A percentile compares a stretch with the other conserved stretches of the same genome.
Conservation (phyloP, 169 alveolate species). For the Plasmodium berghei region DNA sequence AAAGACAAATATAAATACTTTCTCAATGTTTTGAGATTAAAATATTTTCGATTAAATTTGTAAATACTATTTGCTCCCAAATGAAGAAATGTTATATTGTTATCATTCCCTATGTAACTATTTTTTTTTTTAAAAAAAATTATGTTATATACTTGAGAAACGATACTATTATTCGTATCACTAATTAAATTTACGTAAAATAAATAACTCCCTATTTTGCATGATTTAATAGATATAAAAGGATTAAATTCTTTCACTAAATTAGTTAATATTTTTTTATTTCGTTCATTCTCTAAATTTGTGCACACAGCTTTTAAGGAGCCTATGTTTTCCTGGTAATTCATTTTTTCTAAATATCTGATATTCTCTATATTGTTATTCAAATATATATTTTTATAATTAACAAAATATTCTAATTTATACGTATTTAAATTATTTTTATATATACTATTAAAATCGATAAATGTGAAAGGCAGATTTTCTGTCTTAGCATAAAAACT, state of each 20-base stretch:
- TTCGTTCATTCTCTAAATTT: background rate
- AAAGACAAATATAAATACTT: background rate
- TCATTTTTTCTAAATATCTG: background rate
- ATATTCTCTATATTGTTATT: background rate
- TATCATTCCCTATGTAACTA: background rate
- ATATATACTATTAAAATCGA: constrained; percentile 22
- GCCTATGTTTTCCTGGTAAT: background rate
- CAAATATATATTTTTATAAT: constrained; percentile 18
- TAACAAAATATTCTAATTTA: constrained; percentile 56
- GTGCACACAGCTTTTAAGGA: background rate
- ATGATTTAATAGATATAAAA: constrained; percentile 36
- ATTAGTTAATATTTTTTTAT: constrained; percentile 18
- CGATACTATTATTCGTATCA: constrained; percentile 10
- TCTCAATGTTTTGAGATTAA: constrained; percentile 6
- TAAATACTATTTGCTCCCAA: constrained; percentile 23
- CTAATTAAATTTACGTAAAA: constrained; percentile 25
- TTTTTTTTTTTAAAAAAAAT: constrained; percentile 3
- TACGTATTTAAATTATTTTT: constrained; percentile 11
- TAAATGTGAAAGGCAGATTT: background rate
- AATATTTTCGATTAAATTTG: constrained; percentile 26
- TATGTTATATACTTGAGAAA: constrained; percentile 36
- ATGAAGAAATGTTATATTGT: background rate
- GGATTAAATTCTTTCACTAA: constrained; percentile 17
- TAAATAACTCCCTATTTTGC: constrained; percentile 35
- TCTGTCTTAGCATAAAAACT: constrained; percentile 6